Evolutionary conservation across 768 basidiomycete species (phyloP), one percentile per base, ranked within the genome.

Genomic region (Chalciporus chontae): DNA sequence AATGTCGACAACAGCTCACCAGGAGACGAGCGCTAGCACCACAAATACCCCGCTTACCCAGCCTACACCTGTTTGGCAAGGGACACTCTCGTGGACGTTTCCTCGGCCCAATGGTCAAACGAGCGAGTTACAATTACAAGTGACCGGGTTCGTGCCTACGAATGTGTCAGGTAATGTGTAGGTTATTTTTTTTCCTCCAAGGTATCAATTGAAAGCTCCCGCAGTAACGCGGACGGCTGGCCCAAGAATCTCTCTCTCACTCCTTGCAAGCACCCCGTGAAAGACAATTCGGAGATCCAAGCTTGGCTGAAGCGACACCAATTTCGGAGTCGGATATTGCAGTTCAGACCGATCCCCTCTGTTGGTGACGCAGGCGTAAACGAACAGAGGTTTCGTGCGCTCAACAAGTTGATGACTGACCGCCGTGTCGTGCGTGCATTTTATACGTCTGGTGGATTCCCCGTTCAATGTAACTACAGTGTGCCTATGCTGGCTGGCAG

Each of bases 201-300:
- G 48, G 31, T 21, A 15, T 52, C 17, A 5, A 11, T 49, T 55
- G 38, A 55, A 17, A 24, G 18, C n/a, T 48, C 26, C 51, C 36
- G 27, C 57, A 87, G 85, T 46, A 77, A 65, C 40, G 53, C 73
- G 7, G 71, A 78, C 2, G 76, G 71, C 0, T 86, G 83, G 84
- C 84, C 85, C 1, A 47, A 54, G 8, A 56, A 58, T 3, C 54
- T 85, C 54, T 56, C 62, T 1, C 62, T 84, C 7, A 66, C 63
- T 14, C 67, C 75, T 7, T 69, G 75, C 19, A 66, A 66, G 37
- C 73, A 77, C 37, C 72, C 68, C 4, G 61, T 72, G 0, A 72
- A 78, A 10, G 55, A 79, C 0, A 29, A 57, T 4, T 4, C 39
- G 1, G 75, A 77, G 8, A 61, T 85, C 10, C 69, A 69, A 36